A percentile compares a stretch with the other conserved stretches of the same genome.
phyloP scores from a whole-genome alignment of 345 rosid species.

The Firmiana major region DNA sequence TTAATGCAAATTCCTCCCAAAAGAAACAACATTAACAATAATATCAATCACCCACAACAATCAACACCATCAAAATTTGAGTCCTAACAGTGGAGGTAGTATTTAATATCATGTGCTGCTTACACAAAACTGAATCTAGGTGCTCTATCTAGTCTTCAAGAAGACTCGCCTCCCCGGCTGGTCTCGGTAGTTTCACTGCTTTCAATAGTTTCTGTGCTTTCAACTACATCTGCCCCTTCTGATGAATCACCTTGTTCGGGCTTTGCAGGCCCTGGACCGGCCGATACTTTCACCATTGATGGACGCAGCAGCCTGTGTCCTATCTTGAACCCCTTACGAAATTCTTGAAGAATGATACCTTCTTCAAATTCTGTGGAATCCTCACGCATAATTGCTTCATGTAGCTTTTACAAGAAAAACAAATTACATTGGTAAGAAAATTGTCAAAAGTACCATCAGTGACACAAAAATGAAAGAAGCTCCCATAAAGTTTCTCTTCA shows the following conservation, averaged over 20 bases:
- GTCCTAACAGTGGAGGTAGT: background rate
- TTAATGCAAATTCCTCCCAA: background rate
- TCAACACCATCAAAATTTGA: slow-evolving; percentile 6
- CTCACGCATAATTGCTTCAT: slow-evolving; percentile 93
- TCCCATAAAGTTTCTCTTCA: background rate
- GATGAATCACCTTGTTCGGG: slow-evolving; percentile 34
- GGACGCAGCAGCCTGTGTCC: slow-evolving; percentile 89
- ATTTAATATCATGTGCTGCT: slow-evolving; percentile 12
- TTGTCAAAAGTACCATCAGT: background rate
- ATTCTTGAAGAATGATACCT: slow-evolving; percentile 77
- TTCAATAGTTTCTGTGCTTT: slow-evolving; percentile 12
- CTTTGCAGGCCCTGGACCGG: slow-evolving; percentile 91
- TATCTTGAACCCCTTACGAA: slow-evolving; percentile 75
- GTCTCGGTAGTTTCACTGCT: slow-evolving; percentile 18
- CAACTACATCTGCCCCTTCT: slow-evolving; percentile 27
- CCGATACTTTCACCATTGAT: slow-evolving; percentile 95
- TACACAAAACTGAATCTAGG: slow-evolving; percentile 39
- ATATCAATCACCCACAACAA: background rate
- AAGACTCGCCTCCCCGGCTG: slow-evolving; percentile 36
- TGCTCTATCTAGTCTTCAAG: slow-evolving; percentile 23
- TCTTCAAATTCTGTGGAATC: slow-evolving; percentile 81
- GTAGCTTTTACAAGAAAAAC: slow-evolving; percentile 47
- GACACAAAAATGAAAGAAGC: background rate
- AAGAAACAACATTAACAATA: background rate
- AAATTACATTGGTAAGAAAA: slow-evolving; percentile 10